Evolutionary conservation across 805 yeast genomes (phyloP).

Genomic region (Ogataea pilisensis): DNA sequence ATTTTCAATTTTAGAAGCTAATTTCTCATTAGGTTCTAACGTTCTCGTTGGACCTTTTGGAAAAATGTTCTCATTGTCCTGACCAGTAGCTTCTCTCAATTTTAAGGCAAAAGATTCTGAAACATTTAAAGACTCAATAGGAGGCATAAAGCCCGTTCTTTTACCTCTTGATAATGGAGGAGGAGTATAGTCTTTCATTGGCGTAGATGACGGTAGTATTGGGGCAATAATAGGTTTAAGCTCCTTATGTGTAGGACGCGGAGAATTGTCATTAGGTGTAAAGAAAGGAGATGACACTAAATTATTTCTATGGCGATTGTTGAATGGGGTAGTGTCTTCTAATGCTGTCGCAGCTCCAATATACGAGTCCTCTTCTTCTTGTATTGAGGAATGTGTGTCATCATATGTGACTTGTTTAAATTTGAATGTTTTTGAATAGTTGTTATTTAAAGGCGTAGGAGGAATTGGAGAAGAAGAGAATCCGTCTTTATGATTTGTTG

Average conservation of each 20-base stretch:
- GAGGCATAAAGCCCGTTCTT: constrained; percentile 8
- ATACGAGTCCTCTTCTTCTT: not conserved
- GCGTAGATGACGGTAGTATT: constrained; percentile 15
- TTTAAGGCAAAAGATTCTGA: constrained; percentile 14
- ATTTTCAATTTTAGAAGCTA: not conserved
- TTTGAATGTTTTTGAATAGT: not conserved
- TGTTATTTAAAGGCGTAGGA: constrained; percentile 4
- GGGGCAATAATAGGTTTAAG: constrained; percentile 10
- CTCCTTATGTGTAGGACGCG: not conserved
- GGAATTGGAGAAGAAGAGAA: constrained; percentile 22
- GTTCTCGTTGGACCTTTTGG: constrained; percentile 12
- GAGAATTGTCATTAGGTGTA: constrained; percentile 3
- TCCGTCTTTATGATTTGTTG: constrained; percentile 20
- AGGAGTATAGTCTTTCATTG: constrained; percentile 11
- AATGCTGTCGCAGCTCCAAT: not conserved
- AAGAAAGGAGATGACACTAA: constrained; percentile 3
- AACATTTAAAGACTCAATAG: constrained; percentile 7
- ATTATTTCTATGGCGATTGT: not conserved
- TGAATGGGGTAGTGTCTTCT: not conserved
- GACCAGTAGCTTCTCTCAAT: constrained; percentile 1
- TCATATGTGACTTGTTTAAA: not conserved
- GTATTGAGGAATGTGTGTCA: not conserved
- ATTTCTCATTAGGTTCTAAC: not conserved
- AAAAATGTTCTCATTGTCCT: constrained; percentile 1
- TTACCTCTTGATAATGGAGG: not conserved